Evolutionary conservation across 495 filamentous ascomycete genomes (phyloP), one percentile per base, ranked within the genome.

Genomic region (Bombardia bombarda): DNA sequence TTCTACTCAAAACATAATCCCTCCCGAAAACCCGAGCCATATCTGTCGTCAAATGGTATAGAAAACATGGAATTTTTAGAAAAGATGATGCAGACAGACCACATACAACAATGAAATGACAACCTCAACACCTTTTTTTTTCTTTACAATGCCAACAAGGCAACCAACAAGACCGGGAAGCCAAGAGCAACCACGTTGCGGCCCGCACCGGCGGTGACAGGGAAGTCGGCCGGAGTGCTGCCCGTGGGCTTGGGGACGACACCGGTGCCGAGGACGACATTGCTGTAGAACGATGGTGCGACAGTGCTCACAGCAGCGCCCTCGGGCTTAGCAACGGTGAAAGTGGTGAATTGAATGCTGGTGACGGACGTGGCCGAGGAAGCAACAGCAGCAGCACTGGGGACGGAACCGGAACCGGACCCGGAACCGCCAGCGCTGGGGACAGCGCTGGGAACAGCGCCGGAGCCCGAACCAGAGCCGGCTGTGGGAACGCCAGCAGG

Each of bases 191-290:
- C 31, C 22, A 37, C 50, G 32, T 52, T 55, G 38, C 58, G 56
- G 21, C 46, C 51, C 8, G 58, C 56, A n/a, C 56, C 58, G 9
- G 52, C 56, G 10, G 45, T 57, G 16, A 57, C 56, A 1, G 45
- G 42, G 7, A 30, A 23, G 9, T 12, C 8, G 9, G 9, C 34
- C 17, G 17, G 6, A 14, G 45, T 45, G 34, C 34, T 37, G 7
- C 17, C 10, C 20, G 34, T 18, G 9, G 18, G 18, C 18, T 20
- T 37, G 20, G 18, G 18, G 34, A 1, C 14, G 20, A 18, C 7
- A 35, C 39, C 25, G n/a, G 19, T 28, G 17, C 20, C 45, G 23
- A 17, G 16, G 21, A 24, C 33, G 16, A 25, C 20, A 10, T 24
- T 36, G 40, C n/a, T 13, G 32, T 1, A 16, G 10, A n/a, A n/a